Conservation (phyloP, 768 basidiomycete species). For the Tricholoma sp. region DNA sequence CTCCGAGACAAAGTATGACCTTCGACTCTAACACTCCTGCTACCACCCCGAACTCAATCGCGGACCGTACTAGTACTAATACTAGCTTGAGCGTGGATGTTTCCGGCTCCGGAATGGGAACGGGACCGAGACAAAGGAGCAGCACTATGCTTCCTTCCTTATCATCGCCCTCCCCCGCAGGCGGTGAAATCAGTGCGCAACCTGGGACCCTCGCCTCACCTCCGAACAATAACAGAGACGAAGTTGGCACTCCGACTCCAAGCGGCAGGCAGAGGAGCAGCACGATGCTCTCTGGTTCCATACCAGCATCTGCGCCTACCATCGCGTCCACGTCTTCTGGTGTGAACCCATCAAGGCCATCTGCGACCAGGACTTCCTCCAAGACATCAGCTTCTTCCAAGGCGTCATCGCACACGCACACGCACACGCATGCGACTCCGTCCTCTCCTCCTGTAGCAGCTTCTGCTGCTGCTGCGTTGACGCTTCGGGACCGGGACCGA, state of each 20-base stretch:
- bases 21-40: neutral
- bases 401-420: too few species aligned
- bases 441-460: neutral
- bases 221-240: neutral
- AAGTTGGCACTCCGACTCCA: neutral
- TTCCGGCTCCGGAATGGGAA: neutral
- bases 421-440: too few species aligned
- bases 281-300: slow-evolving; percentile 29
- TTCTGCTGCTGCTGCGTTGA: too few species aligned
- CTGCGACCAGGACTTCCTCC: neutral
- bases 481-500: too few species aligned
- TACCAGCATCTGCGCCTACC: slow-evolving; percentile 7
- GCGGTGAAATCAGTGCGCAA: neutral
- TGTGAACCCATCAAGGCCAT: slow-evolving; percentile 10
- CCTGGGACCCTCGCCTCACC: neutral
- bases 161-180: slow-evolving; percentile 14
- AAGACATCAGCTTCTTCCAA: neutral
- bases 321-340: neutral
- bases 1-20: slow-evolving; percentile 13
- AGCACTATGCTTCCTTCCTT: slow-evolving; percentile 33
- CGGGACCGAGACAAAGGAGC: slow-evolving; percentile 30
- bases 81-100: neutral
- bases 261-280: slow-evolving; percentile 33
- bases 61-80: slow-evolving; percentile 22
- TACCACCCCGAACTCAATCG: neutral